phyloP scores from a whole-genome alignment of 139 green algal genomes.

The Picochlorum sp. region DNA sequence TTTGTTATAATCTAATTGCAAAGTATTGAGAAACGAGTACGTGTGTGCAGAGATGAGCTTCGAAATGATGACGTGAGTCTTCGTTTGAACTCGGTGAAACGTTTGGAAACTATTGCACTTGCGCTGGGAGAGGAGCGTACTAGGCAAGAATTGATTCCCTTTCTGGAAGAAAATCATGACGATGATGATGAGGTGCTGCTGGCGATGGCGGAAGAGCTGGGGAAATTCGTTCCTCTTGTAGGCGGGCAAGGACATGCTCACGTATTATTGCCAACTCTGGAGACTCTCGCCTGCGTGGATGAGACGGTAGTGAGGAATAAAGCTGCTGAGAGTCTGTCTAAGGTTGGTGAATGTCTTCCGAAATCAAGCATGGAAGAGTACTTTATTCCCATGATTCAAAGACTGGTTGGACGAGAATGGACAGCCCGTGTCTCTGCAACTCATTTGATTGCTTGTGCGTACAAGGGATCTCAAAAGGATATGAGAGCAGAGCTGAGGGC shows the following conservation, averaged over 20 bases:
- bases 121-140: constrained; percentile 91
- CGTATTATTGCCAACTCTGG: constrained; percentile 79
- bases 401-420: constrained; percentile 87
- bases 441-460: constrained; percentile 79
- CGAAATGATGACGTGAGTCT: constrained; percentile 90
- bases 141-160: constrained; percentile 92
- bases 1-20: too few relatives aligned
- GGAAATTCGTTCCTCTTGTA: constrained; percentile 85
- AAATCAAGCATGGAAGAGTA: constrained; percentile 51
- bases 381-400: constrained; percentile 68
- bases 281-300: constrained; percentile 86
- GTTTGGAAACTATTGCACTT: constrained; percentile 83
- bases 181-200: constrained; percentile 93
- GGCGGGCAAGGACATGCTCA: constrained; percentile 70
- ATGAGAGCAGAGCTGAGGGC: constrained; percentile 56
- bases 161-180: constrained; percentile 89
- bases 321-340: constrained; percentile 76
- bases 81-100: constrained; percentile 82
- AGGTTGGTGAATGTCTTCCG: constrained; percentile 66
- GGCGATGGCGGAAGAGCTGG: constrained; percentile 93
- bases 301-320: constrained; percentile 97
- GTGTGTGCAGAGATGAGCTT: constrained; percentile 68
- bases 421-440: constrained; percentile 86
- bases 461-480: constrained; percentile 28
- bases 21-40: too few relatives aligned